phyloP scores from a whole-genome alignment of 371 early-diverging fungal genomes.

The Blastocladiella emersonii region DNA sequence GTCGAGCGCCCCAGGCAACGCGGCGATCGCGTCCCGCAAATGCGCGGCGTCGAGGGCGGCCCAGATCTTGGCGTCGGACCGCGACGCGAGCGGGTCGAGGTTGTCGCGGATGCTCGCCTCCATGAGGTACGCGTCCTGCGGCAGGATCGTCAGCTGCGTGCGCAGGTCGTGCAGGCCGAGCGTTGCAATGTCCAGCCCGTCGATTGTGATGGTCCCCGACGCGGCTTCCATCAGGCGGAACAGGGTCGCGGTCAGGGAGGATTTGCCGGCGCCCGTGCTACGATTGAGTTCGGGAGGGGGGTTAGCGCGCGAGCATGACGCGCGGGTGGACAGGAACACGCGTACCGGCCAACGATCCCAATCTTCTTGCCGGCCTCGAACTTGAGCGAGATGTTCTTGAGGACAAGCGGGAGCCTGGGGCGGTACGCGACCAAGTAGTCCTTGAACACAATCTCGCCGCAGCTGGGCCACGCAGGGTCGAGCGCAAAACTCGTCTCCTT shows the following conservation, averaged over 20 bases:
- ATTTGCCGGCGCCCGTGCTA: slow-evolving; percentile 77
- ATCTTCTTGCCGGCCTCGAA: slow-evolving; percentile 24
- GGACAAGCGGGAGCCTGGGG: slow-evolving; percentile 19
- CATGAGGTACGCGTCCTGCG: slow-evolving; percentile 88
- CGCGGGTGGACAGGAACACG: no score
- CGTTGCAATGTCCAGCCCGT: slow-evolving; percentile 67
- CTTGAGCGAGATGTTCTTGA: slow-evolving; percentile 9
- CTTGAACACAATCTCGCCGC: slow-evolving; percentile 22
- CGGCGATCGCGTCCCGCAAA: slow-evolving; percentile 51
- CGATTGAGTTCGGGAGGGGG: no score
- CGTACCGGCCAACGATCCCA: slow-evolving; percentile 26
- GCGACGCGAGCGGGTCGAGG: slow-evolving; percentile 63
- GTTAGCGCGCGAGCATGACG: no score
- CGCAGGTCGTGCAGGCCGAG: slow-evolving; percentile 66
- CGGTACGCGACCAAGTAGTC: slow-evolving; percentile 23
- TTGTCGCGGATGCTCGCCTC: slow-evolving; percentile 47
- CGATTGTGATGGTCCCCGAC: slow-evolving; percentile 55
- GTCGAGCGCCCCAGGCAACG: slow-evolving; percentile 47
- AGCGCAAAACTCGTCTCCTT: slow-evolving; percentile 5
- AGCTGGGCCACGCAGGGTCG: slow-evolving; percentile 20
- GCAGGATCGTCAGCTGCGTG: slow-evolving; percentile 73
- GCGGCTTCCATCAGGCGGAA: slow-evolving; percentile 69
- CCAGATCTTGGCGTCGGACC: slow-evolving; percentile 70
- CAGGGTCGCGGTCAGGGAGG: slow-evolving; percentile 53
- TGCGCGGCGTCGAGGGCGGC: slow-evolving; percentile 58